These are phyloP conservation scores for Aegilops umbellulata DNA, from an alignment of 176 grass and related monocot genomes.

Conservation along the genomic window DNA sequence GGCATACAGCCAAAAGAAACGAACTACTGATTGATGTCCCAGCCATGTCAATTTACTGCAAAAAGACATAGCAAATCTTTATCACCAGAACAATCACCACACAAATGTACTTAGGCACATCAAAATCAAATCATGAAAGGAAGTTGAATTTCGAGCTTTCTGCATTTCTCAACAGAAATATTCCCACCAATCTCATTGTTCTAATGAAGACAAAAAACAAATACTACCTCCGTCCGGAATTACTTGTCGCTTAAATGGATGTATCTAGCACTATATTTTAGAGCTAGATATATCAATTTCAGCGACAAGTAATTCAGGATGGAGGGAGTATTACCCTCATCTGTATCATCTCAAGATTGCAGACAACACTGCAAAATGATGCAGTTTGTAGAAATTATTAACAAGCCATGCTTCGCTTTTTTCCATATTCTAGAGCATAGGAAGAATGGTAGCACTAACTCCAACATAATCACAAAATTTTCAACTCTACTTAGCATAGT, in stretches of 20 bases:
- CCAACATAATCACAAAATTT: background rate
- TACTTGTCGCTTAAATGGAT: too few relatives aligned
- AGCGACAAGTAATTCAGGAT: too few relatives aligned
- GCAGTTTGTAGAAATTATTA: background rate
- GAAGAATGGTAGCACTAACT: background rate
- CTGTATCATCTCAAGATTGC: background rate
- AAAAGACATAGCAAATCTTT: background rate
- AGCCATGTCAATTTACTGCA: background rate
- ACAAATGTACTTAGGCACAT: background rate
- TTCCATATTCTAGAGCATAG: background rate
- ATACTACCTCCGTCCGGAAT: too few relatives aligned
- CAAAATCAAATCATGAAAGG: background rate
- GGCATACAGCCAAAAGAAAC: constrained; percentile 8
- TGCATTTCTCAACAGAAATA: background rate
- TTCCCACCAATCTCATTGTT: background rate
- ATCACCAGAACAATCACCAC: background rate
- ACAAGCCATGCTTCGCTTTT: background rate
- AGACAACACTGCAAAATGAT: background rate
- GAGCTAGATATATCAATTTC: too few relatives aligned
- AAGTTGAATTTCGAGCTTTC: background rate
- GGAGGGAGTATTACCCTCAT: background rate
- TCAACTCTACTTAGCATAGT: background rate
- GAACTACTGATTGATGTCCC: background rate
- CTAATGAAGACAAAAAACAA: constrained; percentile 3
- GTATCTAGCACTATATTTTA: too few relatives aligned